These are phyloP conservation scores for Rhododendron williamsianum DNA, from an alignment of 148 eudicot species.

Conservation along the genomic window DNA sequence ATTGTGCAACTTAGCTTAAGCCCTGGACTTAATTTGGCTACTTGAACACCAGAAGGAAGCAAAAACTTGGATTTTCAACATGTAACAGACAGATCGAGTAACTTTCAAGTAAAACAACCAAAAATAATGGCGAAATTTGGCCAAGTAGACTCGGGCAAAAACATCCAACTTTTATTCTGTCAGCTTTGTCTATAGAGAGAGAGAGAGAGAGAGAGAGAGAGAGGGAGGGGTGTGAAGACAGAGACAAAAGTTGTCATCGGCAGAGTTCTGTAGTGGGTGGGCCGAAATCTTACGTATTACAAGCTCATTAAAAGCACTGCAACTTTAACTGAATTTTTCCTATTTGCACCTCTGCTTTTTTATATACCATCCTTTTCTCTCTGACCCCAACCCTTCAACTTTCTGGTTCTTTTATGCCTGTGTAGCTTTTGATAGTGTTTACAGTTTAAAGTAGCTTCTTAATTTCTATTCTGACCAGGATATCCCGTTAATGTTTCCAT, in stretches of 20 bases:
- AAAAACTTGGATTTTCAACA: too few species aligned
- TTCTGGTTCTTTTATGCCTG: neutral
- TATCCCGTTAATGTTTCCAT: neutral
- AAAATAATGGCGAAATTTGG: too few species aligned
- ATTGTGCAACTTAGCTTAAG: too few species aligned
- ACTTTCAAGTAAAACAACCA: too few species aligned
- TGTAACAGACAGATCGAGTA: too few species aligned
- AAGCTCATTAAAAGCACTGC: constrained; percentile 9
- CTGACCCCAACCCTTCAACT: neutral
- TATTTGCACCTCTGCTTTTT: neutral
- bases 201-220: neutral
- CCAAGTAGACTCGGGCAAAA: too few species aligned
- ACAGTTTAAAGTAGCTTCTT: neutral
- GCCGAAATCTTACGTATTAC: neutral
- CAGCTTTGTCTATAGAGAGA: neutral
- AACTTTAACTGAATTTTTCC: neutral
- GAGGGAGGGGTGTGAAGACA: neutral
- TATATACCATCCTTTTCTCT: neutral
- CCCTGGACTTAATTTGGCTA: too few species aligned
- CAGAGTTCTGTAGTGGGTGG: neutral
- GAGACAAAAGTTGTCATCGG: neutral
- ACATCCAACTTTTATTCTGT: too few species aligned
- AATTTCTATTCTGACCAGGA: neutral
- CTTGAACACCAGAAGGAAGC: too few species aligned
- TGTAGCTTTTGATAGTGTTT: neutral